Evolutionary conservation across 352 stramenopile genomes (phyloP), one percentile per base, ranked within the genome.

Genomic region (Globisporangium paddicum): DNA sequence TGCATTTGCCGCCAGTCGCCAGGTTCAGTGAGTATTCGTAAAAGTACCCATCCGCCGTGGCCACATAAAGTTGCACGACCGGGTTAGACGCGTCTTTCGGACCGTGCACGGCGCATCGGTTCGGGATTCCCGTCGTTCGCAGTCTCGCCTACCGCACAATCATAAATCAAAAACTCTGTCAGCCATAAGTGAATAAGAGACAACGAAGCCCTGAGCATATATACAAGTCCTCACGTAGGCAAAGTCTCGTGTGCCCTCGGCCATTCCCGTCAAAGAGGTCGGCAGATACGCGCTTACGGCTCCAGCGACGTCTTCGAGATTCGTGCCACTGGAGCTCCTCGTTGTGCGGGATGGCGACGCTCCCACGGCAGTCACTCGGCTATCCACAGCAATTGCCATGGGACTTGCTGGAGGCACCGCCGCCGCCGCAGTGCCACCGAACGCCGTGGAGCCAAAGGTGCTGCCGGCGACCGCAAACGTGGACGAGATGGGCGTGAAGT

Each of bases 21-120:
- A 93, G 56, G 54, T 93, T 86, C 4, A 95, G 75, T 3, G 84
- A 90, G 54, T 95, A 95, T 48, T 95, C 83, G 63, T 93, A 95
- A 63, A 95, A 95, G 57, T 86, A 93, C 7, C 83, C 86, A 19
- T 93, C 84, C 0, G 67, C 72, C 1, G 86, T 95, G 46, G 80
- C 81, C 11, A 95, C 84, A 46, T 93, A 90, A 7, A 95, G 66
- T 63, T 90, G 79, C 10, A 86, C 75, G 32, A 82, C 58, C 11
- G 81, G 71, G 34, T 79, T 79, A 2, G 62, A 69, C 1, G 50
- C 40, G 42, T 90, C 77, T 44, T 71, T 77, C 5, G 86, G 86
- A 1, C 86, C 86, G 51, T 91, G 84, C n/a, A 95, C 70, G 16
- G 83, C 86, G 60, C 83, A 93, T 19, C 86, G 66, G 35, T 93